Evolutionary conservation across 2,329 filamentous ascomycete genomes (phyloP).

Genomic region (Colletotrichum spaethianum): DNA sequence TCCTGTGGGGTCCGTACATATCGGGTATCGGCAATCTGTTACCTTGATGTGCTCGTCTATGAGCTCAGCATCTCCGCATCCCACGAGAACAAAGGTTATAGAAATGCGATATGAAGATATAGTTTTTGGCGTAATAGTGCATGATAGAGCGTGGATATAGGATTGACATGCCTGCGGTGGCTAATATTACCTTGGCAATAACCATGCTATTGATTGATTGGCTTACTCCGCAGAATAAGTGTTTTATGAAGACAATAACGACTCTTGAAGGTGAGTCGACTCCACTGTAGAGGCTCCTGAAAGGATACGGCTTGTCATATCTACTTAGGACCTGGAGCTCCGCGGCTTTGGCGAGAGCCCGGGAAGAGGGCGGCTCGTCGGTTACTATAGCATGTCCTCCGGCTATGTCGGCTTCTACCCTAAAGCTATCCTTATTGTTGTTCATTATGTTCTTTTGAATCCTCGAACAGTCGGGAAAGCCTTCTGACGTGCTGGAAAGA

Average conservation of each 20-base stretch:
- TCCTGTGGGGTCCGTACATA: neutral
- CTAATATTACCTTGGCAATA: neutral
- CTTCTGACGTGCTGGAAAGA: too few relatives aligned
- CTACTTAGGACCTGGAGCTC: neutral
- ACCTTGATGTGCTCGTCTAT: neutral
- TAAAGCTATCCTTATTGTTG: neutral
- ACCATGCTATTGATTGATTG: neutral
- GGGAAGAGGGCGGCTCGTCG: neutral
- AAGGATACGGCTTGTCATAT: neutral
- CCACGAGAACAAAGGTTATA: neutral
- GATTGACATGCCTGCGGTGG: neutral
- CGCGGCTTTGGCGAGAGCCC: neutral
- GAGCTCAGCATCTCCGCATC: neutral
- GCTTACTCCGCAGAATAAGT: conserved; percentile 1
- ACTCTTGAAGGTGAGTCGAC: neutral
- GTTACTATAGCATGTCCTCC: neutral
- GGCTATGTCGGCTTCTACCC: neutral
- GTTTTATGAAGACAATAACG: neutral
- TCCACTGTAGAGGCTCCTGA: neutral
- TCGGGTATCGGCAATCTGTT: neutral
- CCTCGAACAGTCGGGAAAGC: neutral
- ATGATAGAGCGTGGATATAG: neutral
- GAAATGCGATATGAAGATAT: neutral
- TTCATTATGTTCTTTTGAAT: neutral
- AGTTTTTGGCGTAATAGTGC: neutral